Conservation (phyloP, 2,329 filamentous ascomycete genomes). For the Neophaeococcomyces mojaviensis region DNA sequence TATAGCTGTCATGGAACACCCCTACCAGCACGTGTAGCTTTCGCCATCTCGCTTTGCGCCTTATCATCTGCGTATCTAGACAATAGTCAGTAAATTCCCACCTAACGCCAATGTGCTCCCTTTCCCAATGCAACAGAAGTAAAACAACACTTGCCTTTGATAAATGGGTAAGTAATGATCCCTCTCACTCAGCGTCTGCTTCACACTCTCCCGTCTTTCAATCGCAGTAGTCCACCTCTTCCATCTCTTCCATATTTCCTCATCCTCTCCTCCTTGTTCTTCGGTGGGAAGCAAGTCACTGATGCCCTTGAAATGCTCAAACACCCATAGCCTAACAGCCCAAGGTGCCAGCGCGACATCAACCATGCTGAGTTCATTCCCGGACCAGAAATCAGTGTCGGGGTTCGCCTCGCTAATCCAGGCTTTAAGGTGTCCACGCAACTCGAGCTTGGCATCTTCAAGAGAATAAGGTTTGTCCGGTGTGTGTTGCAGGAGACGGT, state of each 20-base stretch:
- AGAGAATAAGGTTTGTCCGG: constrained; percentile 37
- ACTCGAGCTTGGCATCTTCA: constrained; percentile 49
- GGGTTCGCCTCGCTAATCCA: constrained; percentile 45
- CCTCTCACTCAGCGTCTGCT: constrained; percentile 61
- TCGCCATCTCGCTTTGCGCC: constrained; percentile 55
- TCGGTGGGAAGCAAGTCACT: constrained; percentile 44
- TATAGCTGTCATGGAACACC: constrained; percentile 48
- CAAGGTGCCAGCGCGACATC: constrained; percentile 68
- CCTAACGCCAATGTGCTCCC: not conserved
- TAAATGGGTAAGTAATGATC: constrained; percentile 65
- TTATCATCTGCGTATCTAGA: constrained; percentile 51
- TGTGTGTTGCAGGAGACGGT: constrained; percentile 51
- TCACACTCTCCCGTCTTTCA: constrained; percentile 53
- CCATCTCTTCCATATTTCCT: constrained; percentile 58
- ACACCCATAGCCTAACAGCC: constrained; percentile 63
- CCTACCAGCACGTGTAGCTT: constrained; percentile 56
- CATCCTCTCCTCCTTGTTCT: constrained; percentile 46
- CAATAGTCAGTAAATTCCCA: not conserved
- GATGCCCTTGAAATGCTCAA: constrained; percentile 63
- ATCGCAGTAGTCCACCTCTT: constrained; percentile 56
- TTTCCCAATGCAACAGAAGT: not conserved
- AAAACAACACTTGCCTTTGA: constrained; percentile 38
- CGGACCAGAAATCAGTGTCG: constrained; percentile 62
- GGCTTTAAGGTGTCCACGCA: constrained; percentile 52
- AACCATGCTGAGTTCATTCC: constrained; percentile 54